These are phyloP conservation scores for Podospora pseudopauciseta DNA, from an alignment of 495 filamentous ascomycete species.

Conservation along the genomic window DNA sequence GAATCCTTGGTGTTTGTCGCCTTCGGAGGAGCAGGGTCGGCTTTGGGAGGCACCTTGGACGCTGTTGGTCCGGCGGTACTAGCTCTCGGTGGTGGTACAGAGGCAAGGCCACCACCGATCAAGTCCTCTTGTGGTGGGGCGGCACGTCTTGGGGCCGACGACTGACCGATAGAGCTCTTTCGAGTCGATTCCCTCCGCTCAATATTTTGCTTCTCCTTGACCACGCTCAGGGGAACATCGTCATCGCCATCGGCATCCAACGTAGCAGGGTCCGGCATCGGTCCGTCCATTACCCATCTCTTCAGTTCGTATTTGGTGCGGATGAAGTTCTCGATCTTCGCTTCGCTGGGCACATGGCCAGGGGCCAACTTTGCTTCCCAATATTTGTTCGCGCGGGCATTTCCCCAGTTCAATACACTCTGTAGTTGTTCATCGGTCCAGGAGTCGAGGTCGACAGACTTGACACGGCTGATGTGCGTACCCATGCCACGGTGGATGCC, in stretches of 20 bases:
- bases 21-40: constrained; percentile 57
- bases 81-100: constrained; percentile 40
- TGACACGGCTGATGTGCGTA: constrained; percentile 96
- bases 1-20: constrained; percentile 68
- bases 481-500: constrained; percentile 98
- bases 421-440: constrained; percentile 98
- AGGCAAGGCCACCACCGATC: constrained; percentile 45
- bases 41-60: constrained; percentile 63
- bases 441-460: constrained; percentile 93
- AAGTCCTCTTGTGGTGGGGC: constrained; percentile 44
- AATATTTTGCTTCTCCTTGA: constrained; percentile 55
- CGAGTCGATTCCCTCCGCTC: constrained; percentile 47
- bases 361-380: constrained; percentile 94
- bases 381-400: constrained; percentile 93
- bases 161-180: constrained; percentile 39
- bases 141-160: constrained; percentile 27
- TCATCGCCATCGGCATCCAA: constrained; percentile 80
- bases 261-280: constrained; percentile 85
- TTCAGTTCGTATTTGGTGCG: constrained; percentile 98
- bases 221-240: constrained; percentile 62
- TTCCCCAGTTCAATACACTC: constrained; percentile 90
- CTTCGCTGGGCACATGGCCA: constrained; percentile 93
- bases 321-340: constrained; percentile 99
- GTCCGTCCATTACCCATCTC: constrained; percentile 96
- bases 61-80: constrained; percentile 62